phyloP scores from a whole-genome alignment of 208 protist species.

The Acanthamoeba triangularis region DNA sequence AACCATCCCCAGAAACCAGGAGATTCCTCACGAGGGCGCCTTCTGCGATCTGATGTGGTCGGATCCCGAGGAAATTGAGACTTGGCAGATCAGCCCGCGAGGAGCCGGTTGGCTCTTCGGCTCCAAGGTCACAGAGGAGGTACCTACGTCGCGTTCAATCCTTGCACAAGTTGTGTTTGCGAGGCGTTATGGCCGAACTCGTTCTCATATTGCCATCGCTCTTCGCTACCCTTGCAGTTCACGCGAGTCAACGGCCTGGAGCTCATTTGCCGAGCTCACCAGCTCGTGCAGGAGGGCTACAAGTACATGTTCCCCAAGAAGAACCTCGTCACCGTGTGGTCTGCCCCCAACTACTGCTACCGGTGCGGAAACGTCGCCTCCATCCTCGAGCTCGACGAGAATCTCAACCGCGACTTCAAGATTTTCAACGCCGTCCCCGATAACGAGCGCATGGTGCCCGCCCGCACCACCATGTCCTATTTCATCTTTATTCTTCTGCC shows the following conservation, averaged over 20 bases:
- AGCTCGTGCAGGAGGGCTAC: slow-evolving; percentile 96
- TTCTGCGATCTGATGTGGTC: slow-evolving; percentile 96
- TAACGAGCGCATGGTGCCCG: slow-evolving; percentile 81
- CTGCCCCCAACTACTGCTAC: slow-evolving; percentile 96
- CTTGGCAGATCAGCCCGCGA: slow-evolving; percentile 93
- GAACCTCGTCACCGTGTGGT: slow-evolving; percentile 95
- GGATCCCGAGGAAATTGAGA: slow-evolving; percentile 96
- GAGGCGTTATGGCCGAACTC: background rate
- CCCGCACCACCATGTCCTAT: slow-evolving; percentile 87
- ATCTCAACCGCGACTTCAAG: slow-evolving; percentile 88
- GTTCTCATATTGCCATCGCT: background rate
- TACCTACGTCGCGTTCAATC: background rate
- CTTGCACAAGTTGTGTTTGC: background rate
- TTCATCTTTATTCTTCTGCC: background rate
- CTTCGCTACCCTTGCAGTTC: slow-evolving; percentile 86
- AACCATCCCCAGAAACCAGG: slow-evolving; percentile 92
- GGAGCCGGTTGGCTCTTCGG: slow-evolving; percentile 96
- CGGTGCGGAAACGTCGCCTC: slow-evolving; percentile 94
- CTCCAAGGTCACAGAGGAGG: slow-evolving; percentile 88
- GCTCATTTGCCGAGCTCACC: slow-evolving; percentile 94
- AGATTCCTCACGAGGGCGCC: slow-evolving; percentile 95
- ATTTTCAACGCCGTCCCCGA: slow-evolving; percentile 90
- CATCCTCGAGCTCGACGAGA: slow-evolving; percentile 92
- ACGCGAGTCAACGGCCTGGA: slow-evolving; percentile 91
- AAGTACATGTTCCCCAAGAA: slow-evolving; percentile 94